These are phyloP conservation scores for Ormosia semicastrata DNA, from an alignment of 306 rosid species.

Conservation along the genomic window DNA sequence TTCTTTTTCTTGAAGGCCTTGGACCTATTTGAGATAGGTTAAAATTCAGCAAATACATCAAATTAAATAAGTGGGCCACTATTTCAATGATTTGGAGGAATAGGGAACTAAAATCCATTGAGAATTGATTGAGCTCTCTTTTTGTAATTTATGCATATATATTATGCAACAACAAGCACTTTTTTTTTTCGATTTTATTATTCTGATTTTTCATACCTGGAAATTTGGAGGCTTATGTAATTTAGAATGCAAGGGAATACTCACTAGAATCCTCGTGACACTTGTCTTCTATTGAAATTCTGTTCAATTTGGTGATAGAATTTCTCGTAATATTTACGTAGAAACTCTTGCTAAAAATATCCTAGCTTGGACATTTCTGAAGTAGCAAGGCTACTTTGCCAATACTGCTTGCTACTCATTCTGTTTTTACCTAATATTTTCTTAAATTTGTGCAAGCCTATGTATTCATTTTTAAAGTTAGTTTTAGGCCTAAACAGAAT, in stretches of 20 bases:
- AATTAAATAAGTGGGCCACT: no score
- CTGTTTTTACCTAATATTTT: not conserved
- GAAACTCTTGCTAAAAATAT: not conserved
- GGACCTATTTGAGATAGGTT: no score
- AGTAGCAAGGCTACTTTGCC: not conserved
- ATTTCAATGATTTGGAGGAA: no score
- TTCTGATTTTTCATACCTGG: not conserved
- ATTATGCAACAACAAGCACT: no score
- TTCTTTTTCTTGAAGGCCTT: no score
- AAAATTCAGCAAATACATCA: no score
- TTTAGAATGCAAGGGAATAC: not conserved
- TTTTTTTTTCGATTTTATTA: no score
- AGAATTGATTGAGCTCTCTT: no score
- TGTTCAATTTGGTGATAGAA: not conserved
- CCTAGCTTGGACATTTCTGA: not conserved
- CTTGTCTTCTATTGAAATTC: not conserved
- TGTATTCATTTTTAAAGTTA: not conserved
- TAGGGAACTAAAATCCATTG: no score
- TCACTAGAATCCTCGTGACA: not conserved
- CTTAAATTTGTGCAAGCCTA: not conserved
- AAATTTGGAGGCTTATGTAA: not conserved
- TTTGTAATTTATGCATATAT: no score
- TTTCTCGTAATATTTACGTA: not conserved
- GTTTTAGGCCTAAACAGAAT: not conserved
- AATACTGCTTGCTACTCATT: not conserved